Base-by-base conservation (phyloP, 1,284 basidiomycete species). In the Neolentinus lepideus region DNA sequence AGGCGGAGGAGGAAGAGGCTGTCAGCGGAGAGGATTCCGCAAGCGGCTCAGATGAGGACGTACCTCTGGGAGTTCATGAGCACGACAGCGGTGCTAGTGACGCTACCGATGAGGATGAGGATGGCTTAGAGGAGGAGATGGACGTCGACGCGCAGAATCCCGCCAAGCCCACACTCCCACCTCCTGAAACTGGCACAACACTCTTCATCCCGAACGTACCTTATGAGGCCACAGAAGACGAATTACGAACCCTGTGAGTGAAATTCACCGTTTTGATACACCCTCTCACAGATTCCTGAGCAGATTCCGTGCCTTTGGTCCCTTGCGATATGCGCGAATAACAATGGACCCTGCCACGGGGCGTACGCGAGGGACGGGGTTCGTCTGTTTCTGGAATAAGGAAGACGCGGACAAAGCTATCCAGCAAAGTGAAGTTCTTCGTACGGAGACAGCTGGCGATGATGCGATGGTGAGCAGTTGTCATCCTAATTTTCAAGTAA, bases 371-470 rank as follows among this genome's bases (percentile, higher is more conserved):
- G 97, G 97, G 9, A 98, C 94, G 0, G 97, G 94, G 0, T 99
- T 99, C 68, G 94, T 90, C 0, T 98, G 94, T 70, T 98, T 97
- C 74, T 98, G 96, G 96, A 94, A 96, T 60, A 84, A 81, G 59
- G 89, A 87, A 58, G 90, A 96, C 60, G 96, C 95, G 2, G 89
- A 96, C 63, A 85, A 85, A 57, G 92, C 86, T 2, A 79, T 98
- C 31, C 79, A 84, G 53, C 90, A 94, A 66, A 90, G 93, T 51
- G 85, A 91, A 38, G 75, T 88, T 3, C 74, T 94, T 3, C 80
- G 80, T 22, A 66, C 74, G 46, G 89, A 92, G 69, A 85, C 80
- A 0, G 73, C 71, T n/a, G 81, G 79, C 16, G 59, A 58, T 12
- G 62, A 61, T 16, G 63, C 67, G 22, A 76, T 74, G 57, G 59